These are phyloP conservation scores for Lactarius hengduanensis DNA, from an alignment of 768 basidiomycete species.

Conservation along the genomic window DNA sequence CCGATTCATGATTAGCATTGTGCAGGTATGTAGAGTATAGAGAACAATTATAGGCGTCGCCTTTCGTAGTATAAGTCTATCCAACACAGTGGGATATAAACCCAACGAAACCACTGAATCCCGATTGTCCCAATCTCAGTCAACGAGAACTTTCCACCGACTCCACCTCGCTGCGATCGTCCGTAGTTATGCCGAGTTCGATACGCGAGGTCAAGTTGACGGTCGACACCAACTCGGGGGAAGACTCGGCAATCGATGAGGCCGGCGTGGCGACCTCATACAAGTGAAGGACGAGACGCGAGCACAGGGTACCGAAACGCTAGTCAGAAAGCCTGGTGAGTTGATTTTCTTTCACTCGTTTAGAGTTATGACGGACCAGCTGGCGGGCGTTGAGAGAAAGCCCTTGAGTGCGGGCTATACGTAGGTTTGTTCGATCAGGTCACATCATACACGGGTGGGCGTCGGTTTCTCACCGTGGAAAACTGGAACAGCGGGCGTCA, in stretches of 20 bases:
- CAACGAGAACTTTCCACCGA: too few species aligned
- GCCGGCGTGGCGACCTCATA: constrained; percentile 39
- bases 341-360: background rate
- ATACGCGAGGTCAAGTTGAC: constrained; percentile 31
- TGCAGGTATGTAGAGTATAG: background rate
- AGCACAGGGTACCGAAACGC: constrained; percentile 54
- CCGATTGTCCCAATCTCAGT: background rate
- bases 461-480: constrained; percentile 27
- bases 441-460: constrained; percentile 29
- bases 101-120: background rate
- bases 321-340: constrained; percentile 24
- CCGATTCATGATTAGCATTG: background rate
- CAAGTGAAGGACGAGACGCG: constrained; percentile 56
- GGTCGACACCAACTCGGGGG: constrained; percentile 20
- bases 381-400: constrained; percentile 49
- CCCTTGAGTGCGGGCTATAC: constrained; percentile 46
- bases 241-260: background rate
- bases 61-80: background rate
- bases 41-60: background rate
- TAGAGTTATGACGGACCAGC: constrained; percentile 38
- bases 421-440: constrained; percentile 22
- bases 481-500: constrained; percentile 25
- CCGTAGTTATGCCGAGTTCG: background rate
- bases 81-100: background rate
- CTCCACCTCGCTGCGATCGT: constrained; percentile 1